phyloP scores from a whole-genome alignment of 2,329 filamentous ascomycete species.

The Trichophyton equinum region DNA sequence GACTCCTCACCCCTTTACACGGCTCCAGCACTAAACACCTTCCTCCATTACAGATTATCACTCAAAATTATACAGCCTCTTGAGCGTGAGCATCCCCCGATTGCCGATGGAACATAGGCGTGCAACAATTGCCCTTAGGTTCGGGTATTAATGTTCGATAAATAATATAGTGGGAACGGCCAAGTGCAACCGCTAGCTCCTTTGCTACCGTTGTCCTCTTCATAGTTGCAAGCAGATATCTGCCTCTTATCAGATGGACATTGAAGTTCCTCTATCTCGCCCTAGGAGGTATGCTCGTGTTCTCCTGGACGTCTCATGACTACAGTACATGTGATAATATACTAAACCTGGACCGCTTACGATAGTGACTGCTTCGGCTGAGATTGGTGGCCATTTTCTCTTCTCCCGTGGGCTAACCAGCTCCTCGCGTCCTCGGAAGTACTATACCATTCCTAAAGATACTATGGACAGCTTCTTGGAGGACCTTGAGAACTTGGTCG shows the following conservation, averaged over 20 bases:
- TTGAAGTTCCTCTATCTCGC: constrained; percentile 49
- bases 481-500: constrained; percentile 51
- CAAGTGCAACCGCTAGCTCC: constrained; percentile 49
- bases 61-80: constrained; percentile 52
- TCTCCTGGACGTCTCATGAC: neutral
- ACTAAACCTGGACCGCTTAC: constrained; percentile 7
- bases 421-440: constrained; percentile 50
- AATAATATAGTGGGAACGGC: constrained; percentile 50
- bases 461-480: constrained; percentile 49
- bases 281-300: constrained; percentile 40
- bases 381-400: constrained; percentile 43
- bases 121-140: neutral
- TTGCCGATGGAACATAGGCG: neutral
- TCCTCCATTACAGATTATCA: constrained; percentile 43
- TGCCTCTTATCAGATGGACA: constrained; percentile 49
- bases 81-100: constrained; percentile 41
- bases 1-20: neutral
- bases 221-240: constrained; percentile 52
- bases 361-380: constrained; percentile 43
- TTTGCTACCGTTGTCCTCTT: constrained; percentile 44
- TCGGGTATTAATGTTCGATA: constrained; percentile 6
- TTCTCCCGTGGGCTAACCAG: constrained; percentile 48
- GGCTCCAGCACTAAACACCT: neutral
- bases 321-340: neutral
- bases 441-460: constrained; percentile 54